phyloP scores from a whole-genome alignment of 73 alveolate species.

The Blepharisma japonicum region DNA sequence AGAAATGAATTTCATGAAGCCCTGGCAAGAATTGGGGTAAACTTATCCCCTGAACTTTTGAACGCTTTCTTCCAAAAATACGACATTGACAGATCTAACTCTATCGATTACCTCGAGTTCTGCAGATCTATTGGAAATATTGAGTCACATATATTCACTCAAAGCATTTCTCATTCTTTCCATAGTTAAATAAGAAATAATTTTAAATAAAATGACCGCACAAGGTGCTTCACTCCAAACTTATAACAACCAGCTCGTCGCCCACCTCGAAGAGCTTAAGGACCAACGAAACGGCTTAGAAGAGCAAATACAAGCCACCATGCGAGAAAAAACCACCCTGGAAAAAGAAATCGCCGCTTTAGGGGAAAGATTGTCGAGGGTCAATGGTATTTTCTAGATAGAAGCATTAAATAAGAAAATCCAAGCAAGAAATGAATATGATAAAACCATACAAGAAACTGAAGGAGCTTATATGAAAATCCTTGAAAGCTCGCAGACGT shows the following conservation, averaged over 20 bases:
- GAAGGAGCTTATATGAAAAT: slow-evolving; percentile 69
- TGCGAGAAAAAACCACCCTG: slow-evolving; percentile 37
- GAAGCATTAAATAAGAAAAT: slow-evolving; percentile 50
- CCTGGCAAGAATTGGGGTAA: slow-evolving; percentile 3
- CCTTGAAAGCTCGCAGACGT: slow-evolving; percentile 76
- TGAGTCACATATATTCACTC: slow-evolving; percentile 13
- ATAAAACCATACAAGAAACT: slow-evolving; percentile 59
- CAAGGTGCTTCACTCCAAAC: slow-evolving; percentile 48
- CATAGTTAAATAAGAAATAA: neutral
- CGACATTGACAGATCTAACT: neutral
- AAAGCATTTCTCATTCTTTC: slow-evolving; percentile 24
- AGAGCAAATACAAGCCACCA: slow-evolving; percentile 6
- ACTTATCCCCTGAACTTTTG: neutral
- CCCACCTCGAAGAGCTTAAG: slow-evolving; percentile 43
- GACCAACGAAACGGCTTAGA: slow-evolving; percentile 47
- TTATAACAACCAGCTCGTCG: slow-evolving; percentile 40
- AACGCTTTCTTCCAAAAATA: neutral
- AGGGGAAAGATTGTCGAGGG: slow-evolving; percentile 35
- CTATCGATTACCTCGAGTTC: neutral
- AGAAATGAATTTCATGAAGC: neutral
- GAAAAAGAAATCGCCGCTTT: slow-evolving; percentile 49
- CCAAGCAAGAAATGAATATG: slow-evolving; percentile 55
- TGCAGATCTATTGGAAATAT: neutral
- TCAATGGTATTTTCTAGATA: slow-evolving; percentile 12
- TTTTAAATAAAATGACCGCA: too few species aligned